These are phyloP conservation scores for Trichosporon sp. DNA, from an alignment of 1,284 basidiomycete species.

Conservation along the genomic window DNA sequence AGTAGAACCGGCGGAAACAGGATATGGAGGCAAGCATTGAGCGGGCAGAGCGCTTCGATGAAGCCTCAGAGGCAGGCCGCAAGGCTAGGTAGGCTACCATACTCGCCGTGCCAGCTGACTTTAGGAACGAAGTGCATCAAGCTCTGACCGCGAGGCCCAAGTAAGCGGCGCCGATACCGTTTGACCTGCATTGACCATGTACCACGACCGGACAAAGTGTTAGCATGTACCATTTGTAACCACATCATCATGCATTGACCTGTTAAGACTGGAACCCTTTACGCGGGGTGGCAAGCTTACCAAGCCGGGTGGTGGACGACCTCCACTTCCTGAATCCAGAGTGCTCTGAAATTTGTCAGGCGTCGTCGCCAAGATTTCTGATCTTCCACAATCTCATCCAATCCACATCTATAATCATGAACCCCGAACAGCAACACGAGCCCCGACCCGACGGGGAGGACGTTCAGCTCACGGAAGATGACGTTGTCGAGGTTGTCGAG, in stretches of 20 bases:
- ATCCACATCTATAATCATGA: not conserved
- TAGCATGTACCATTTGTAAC: not conserved
- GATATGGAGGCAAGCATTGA: conserved; percentile 18
- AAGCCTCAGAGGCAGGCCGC: not conserved
- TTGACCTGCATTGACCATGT: not conserved
- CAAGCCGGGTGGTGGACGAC: conserved; percentile 15
- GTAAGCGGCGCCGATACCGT: not conserved
- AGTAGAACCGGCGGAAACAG: conserved; percentile 20
- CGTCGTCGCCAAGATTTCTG: not conserved
- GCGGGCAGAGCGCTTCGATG: conserved; percentile 20
- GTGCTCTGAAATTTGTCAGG: conserved; percentile 4
- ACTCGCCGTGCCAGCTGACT: not conserved
- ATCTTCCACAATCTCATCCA: not conserved
- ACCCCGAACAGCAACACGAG: conserved; percentile 7
- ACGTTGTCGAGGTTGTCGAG: conserved; percentile 57
- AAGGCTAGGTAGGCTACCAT: not conserved
- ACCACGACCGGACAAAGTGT: not conserved
- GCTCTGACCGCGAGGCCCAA: not conserved
- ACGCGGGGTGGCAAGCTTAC: not conserved
- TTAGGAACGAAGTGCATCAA: conserved; percentile 3
- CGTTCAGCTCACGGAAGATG: conserved; percentile 50
- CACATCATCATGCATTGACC: too few relatives aligned
- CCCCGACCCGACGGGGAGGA: conserved; percentile 43
- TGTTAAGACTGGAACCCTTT: not conserved
- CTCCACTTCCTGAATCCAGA: conserved; percentile 15